These are phyloP conservation scores for Rhododendron molle DNA, from an alignment of 148 eudicot species.

Conservation along the genomic window DNA sequence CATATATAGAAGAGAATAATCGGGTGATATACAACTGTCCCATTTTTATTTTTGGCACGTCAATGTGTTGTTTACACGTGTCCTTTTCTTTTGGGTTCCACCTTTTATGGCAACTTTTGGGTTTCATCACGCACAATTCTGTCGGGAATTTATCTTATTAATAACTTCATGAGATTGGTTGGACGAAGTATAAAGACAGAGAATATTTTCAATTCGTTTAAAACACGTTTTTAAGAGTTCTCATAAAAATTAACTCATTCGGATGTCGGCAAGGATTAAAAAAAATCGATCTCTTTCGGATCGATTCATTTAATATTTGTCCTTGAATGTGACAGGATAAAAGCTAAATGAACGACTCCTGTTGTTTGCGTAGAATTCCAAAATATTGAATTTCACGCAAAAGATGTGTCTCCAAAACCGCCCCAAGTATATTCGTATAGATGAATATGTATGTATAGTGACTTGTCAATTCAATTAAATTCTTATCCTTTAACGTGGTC, in stretches of 20 bases:
- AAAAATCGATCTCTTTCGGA: too few relatives aligned
- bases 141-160: slow-evolving; percentile 1
- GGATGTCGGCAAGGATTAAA: too few relatives aligned
- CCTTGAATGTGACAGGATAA: too few relatives aligned
- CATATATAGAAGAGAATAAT: neutral
- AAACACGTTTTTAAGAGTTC: too few relatives aligned
- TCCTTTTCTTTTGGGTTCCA: slow-evolving; percentile 5
- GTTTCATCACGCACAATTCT: neutral
- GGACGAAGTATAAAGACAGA: neutral
- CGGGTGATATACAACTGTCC: neutral
- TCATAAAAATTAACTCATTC: too few relatives aligned
- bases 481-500: neutral
- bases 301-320: too few relatives aligned
- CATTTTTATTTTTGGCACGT: neutral
- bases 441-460: neutral
- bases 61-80: neutral
- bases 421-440: neutral
- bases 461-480: neutral
- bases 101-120: neutral
- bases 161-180: neutral
- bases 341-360: too few relatives aligned
- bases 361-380: too few relatives aligned
- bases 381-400: too few relatives aligned
- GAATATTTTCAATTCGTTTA: too few relatives aligned
- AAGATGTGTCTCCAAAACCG: too few relatives aligned